Evolutionary conservation across 192 early-diverging fungal genomes (phyloP).

Genomic region (Coemansia sp.): DNA sequence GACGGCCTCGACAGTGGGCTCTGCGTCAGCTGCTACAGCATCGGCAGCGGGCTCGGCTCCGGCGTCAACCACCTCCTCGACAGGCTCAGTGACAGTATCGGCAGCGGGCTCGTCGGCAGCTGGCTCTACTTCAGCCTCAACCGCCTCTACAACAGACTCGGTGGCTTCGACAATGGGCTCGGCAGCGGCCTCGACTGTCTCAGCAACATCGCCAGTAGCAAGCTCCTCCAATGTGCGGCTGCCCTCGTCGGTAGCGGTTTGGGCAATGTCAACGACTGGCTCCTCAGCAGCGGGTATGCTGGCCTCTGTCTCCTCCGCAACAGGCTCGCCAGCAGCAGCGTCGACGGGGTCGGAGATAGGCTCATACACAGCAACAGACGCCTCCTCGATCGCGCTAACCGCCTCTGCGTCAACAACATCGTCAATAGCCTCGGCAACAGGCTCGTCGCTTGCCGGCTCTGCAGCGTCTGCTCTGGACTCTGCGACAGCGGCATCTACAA

Average conservation of each 20-base stretch:
- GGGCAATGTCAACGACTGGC: not conserved
- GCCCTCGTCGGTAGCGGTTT: not conserved
- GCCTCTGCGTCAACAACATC: not conserved
- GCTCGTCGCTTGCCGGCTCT: not conserved
- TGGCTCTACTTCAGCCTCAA: too few species aligned
- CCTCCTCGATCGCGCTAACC: not conserved
- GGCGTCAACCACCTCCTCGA: not conserved
- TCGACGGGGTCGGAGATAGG: not conserved
- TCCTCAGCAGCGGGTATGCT: not conserved
- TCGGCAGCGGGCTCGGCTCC: not conserved
- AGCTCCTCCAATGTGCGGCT: not conserved
- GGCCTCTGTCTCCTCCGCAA: not conserved
- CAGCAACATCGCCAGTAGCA: not conserved
- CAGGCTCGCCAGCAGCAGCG: not conserved
- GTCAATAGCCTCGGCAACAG: not conserved
- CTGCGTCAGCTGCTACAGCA: not conserved
- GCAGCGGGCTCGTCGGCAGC: not conserved
- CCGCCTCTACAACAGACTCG: not conserved
- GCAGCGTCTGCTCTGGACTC: not conserved
- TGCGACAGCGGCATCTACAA: not conserved
- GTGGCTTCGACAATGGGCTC: not conserved
- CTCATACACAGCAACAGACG: not conserved
- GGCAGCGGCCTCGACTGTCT: not conserved
- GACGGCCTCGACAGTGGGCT: not conserved
- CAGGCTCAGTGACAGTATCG: not conserved